Base-by-base conservation (phyloP, 1,284 basidiomycete genomes). In the Xerocomus nothofagi region DNA sequence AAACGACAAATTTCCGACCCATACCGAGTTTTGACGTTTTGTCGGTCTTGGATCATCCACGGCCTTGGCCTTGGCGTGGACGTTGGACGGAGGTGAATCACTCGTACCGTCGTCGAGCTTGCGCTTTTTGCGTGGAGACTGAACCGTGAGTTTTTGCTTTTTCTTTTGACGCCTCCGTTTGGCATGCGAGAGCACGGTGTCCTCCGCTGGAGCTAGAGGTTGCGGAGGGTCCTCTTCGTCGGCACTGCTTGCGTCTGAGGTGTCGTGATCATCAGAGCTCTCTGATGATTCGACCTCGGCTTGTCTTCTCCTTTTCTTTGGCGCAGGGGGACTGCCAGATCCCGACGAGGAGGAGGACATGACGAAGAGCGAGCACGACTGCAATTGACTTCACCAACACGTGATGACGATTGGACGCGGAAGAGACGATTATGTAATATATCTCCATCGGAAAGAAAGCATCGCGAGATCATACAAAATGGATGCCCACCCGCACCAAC, bases 1-100 rank as follows among this genome's bases (percentile, higher is more conserved):
- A 79, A 91, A 99, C 17, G 91, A 82, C 64, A 99, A 67, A 69
- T 99, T 99, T 39, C 97, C 96, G 32, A 98, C 85, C 92, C 96
- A 99, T 31, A 99, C 77, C 3, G 91, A 93, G 62, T 93, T 86
- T 62, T 91, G 82, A 34, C 84, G 79, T 67, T 82, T 73, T 30
- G 29, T 47, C 2, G 57, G 47, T 18, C 56, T 57, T 12, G 55
- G 29, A 41, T 60, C 51, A 57, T 53, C 36, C 14, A 21, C 15
- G 3, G 18, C 4, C 31, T 44, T 43, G 29, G 64, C n/a, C 0
- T 27, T 36, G 29, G 24, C 2, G 4, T 20, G 29, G 39, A 14
- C 15, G 31, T 39, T 12, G 27, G 49, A 23, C 11, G 54, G n/a
- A 32, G 32, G 12, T 1, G 21, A 53, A 23, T 60, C 58, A 3